Conservation (phyloP, 257 asterid species). For the Nicotiana undulata region DNA sequence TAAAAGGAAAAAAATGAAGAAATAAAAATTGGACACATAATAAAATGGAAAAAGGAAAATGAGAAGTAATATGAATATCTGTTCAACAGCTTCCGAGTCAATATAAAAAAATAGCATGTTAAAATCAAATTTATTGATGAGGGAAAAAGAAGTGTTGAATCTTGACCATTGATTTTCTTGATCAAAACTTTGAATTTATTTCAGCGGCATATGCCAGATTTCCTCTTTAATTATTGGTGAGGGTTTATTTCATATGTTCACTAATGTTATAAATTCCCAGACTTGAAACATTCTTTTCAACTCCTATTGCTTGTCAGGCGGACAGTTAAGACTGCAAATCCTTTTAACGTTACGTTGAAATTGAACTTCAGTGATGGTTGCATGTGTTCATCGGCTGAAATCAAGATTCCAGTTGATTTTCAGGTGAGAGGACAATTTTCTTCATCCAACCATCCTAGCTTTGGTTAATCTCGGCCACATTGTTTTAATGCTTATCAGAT, state of each 20-base stretch:
- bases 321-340: constrained; percentile 43
- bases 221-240: background rate
- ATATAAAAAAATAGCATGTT: background rate
- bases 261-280: background rate
- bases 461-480: background rate
- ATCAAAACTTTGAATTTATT: background rate
- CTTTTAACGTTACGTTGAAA: constrained; percentile 53
- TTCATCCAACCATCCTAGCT: background rate
- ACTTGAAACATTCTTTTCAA: background rate
- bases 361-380: constrained; percentile 77
- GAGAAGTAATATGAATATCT: background rate
- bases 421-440: constrained; percentile 34
- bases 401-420: constrained; percentile 73
- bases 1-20: background rate
- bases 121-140: background rate
- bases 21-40: background rate
- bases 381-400: constrained; percentile 46
- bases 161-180: background rate
- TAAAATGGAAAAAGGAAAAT: background rate
- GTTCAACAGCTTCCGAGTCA: background rate
- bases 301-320: constrained; percentile 49
- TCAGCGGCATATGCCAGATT: background rate
- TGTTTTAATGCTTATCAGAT: background rate
- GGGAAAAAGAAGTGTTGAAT: background rate
- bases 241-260: background rate